These are phyloP conservation scores for Sutorius eximius DNA, from an alignment of 1,284 basidiomycete species.

Conservation along the genomic window DNA sequence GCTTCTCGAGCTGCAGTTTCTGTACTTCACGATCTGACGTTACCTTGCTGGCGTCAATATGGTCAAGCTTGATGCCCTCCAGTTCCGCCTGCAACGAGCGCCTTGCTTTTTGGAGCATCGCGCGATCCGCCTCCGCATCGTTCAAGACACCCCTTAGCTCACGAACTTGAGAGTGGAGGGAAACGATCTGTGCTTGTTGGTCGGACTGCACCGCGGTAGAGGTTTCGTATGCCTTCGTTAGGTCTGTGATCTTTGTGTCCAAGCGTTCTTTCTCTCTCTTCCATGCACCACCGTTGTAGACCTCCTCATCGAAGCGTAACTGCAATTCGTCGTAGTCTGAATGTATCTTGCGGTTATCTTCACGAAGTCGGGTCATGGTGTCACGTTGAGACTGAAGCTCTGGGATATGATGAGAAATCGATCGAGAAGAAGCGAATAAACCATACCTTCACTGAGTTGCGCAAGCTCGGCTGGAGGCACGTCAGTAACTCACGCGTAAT, in stretches of 20 bases:
- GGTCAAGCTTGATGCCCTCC: slow-evolving; percentile 75
- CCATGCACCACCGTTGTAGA: slow-evolving; percentile 77
- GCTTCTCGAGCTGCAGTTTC: slow-evolving; percentile 72
- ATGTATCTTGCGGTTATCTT: slow-evolving; percentile 76
- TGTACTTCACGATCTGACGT: slow-evolving; percentile 75
- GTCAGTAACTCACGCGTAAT: slow-evolving; percentile 7
- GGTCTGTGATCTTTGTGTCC: slow-evolving; percentile 76
- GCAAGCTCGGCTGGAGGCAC: slow-evolving; percentile 61
- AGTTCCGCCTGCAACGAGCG: slow-evolving; percentile 77
- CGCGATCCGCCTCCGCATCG: slow-evolving; percentile 79
- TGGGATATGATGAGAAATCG: slow-evolving; percentile 28
- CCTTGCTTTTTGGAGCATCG: slow-evolving; percentile 79
- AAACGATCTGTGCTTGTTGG: slow-evolving; percentile 80
- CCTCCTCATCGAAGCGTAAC: slow-evolving; percentile 73
- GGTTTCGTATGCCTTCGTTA: slow-evolving; percentile 77
- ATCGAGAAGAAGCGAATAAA: not conserved
- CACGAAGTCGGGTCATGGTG: slow-evolving; percentile 68
- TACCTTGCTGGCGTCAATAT: slow-evolving; percentile 68
- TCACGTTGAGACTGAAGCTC: slow-evolving; percentile 78
- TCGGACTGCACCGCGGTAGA: slow-evolving; percentile 72
- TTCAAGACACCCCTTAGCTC: slow-evolving; percentile 79
- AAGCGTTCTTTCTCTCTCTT: slow-evolving; percentile 84
- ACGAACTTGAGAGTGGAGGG: slow-evolving; percentile 80
- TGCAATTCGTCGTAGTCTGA: slow-evolving; percentile 79
- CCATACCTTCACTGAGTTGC: slow-evolving; percentile 71